Conservation (phyloP, 2,329 filamentous ascomycete species). For the Colletotrichum phormii region DNA sequence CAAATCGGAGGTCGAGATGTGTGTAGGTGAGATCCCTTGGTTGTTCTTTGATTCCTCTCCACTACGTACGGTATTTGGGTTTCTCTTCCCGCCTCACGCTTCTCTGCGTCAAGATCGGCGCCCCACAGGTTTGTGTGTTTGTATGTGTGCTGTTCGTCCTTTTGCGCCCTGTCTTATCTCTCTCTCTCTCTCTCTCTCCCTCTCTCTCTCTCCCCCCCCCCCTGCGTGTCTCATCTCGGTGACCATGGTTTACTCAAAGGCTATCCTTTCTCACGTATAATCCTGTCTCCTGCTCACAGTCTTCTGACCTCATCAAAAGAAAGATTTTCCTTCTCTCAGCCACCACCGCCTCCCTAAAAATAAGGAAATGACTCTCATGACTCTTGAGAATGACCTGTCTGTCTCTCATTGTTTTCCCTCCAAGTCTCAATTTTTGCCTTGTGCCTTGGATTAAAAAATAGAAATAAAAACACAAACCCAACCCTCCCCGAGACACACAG, state of each 20-base stretch:
- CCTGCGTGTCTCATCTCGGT: background rate
- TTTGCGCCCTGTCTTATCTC: background rate
- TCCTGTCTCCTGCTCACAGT: background rate
- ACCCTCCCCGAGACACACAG: background rate
- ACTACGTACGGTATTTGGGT: background rate
- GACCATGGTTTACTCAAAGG: background rate
- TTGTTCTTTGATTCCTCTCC: background rate
- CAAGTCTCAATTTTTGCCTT: background rate
- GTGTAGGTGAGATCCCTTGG: background rate
- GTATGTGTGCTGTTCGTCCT: constrained; percentile 5
- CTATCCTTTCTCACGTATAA: background rate
- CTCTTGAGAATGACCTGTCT: background rate
- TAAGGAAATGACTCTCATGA: background rate
- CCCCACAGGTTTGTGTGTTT: constrained; percentile 1
- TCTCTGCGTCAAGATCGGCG: background rate
- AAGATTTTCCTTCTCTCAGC: background rate
- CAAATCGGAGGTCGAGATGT: background rate
- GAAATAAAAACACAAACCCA: too few relatives aligned
- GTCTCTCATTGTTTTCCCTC: background rate
- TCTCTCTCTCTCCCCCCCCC: too few relatives aligned
- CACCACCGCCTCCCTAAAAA: background rate
- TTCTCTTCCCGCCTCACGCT: background rate
- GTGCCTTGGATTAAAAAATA: too few relatives aligned
- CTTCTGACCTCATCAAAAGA: background rate
- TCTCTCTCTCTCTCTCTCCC: too few relatives aligned